Evolutionary conservation across 2,329 filamentous ascomycete genomes (phyloP), one percentile per base, ranked within the genome.

Genomic region (Arthrinium phaeospermum): DNA sequence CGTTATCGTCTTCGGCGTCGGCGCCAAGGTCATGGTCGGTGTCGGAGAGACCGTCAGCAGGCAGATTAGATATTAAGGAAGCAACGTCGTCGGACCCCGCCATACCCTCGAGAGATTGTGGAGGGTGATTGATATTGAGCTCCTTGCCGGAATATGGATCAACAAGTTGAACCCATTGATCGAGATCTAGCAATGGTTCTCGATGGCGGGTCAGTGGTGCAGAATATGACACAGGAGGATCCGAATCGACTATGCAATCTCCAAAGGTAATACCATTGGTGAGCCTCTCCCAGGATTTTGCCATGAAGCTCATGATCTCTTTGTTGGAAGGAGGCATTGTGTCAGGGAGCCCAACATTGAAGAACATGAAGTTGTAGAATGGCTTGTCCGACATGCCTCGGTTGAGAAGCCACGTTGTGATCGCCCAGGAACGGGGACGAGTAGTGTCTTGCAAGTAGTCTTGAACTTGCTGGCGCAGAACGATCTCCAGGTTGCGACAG

Each of bases 191-290:
- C 41, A 68, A 47, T 68, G 67, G 67, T n/a, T 68, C 19, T 30
- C 30, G 24, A 24, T 68, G 67, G 14, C 67, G 67, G 13, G 41
- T 68, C 2, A 68, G n/a, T 27, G 67, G 44, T 22, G 67, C 67
- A 8, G 67, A 34, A 34, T 68, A 68, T 30, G 67, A 10, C n/a
- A 68, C 67, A 3, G 67, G 67, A 30, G 67, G 67, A 45, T 14
- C 41, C 67, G 67, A 68, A 30, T 68, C 41, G 27, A 68, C 67
- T n/a, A 47, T 14, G 34, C 57, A 64, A 41, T 68, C 67, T n/a
- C 45, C 67, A 34, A 46, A 68, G 1, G 41, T 13, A 37, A 68
- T 13, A n/a, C 67, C 67, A 13, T 68, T 47, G 24, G 41, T 47
- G 13, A 68, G 67, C 13, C 41, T 27, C 16, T n/a, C 24, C 67